These are phyloP conservation scores for Pythium vanterpoolii DNA, from an alignment of 352 stramenopile genomes.

Conservation along the genomic window DNA sequence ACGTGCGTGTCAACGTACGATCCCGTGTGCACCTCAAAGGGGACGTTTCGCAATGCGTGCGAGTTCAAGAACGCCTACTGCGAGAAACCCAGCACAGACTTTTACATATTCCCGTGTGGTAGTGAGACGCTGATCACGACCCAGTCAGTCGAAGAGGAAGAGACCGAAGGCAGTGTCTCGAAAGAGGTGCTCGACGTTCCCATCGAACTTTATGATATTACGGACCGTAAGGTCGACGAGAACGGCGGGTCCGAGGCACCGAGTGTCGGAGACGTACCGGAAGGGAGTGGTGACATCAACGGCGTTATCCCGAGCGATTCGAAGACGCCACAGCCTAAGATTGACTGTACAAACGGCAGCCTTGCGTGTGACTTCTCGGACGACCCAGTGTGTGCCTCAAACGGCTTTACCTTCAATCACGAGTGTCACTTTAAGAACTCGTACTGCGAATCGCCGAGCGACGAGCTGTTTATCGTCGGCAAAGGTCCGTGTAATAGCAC, in stretches of 20 bases:
- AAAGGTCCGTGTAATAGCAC: background rate
- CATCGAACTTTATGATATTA: background rate
- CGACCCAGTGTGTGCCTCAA: conserved; percentile 50
- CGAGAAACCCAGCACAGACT: background rate
- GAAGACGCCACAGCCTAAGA: background rate
- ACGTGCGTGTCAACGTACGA: background rate
- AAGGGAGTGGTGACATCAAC: background rate
- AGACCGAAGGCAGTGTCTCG: background rate
- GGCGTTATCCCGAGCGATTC: background rate
- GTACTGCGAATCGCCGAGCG: conserved; percentile 33
- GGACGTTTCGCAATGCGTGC: conserved; percentile 5
- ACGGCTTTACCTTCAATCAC: conserved; percentile 55
- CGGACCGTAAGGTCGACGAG: background rate
- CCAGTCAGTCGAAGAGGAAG: background rate
- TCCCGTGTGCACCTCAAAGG: conserved; percentile 13
- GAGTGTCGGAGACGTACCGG: background rate
- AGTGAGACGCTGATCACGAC: background rate
- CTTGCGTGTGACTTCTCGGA: background rate
- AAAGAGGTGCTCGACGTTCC: conserved; percentile 1
- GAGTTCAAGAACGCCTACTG: conserved; percentile 23
- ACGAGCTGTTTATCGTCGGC: conserved; percentile 19
- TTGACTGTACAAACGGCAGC: background rate
- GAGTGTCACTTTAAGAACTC: conserved; percentile 49
- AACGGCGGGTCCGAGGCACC: background rate
- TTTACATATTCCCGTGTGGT: conserved; percentile 6